phyloP scores from a whole-genome alignment of 306 rosid genomes.

The Vicia villosa region DNA sequence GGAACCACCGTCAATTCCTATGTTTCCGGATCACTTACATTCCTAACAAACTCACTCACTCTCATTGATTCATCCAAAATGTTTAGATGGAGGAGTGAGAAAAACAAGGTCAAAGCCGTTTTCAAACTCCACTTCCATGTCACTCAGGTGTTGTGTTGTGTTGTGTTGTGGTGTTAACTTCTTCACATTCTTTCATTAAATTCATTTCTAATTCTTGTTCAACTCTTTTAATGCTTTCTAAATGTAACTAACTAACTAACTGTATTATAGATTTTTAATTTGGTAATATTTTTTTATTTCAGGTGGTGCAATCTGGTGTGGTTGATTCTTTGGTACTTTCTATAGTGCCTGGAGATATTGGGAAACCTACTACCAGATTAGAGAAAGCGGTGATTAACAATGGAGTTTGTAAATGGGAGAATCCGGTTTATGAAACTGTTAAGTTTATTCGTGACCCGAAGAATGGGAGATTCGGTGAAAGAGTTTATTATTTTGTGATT shows the following conservation, averaged over 20 bases:
- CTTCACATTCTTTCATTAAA: too few species aligned
- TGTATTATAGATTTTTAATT: too few species aligned
- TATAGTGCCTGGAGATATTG: constrained; percentile 73
- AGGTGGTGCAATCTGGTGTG: constrained; percentile 68
- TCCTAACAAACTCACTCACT: constrained; percentile 16
- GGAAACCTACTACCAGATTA: constrained; percentile 68
- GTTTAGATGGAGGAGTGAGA: constrained; percentile 97
- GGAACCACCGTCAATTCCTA: constrained; percentile 28
- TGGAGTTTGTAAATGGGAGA: constrained; percentile 86
- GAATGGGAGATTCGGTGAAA: constrained; percentile 75
- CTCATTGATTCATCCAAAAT: constrained; percentile 38
- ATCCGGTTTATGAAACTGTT: constrained; percentile 71
- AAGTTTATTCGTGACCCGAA: constrained; percentile 64
- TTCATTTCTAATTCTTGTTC: background rate
- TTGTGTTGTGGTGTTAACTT: too few species aligned
- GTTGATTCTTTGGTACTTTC: constrained; percentile 64
- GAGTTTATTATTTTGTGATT: constrained; percentile 62
- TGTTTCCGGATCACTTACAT: constrained; percentile 34
- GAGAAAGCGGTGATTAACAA: constrained; percentile 61
- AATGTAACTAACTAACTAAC: background rate
- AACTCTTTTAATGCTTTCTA: background rate
- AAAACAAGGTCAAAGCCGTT: constrained; percentile 72
- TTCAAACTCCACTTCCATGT: constrained; percentile 84
- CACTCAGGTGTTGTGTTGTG: constrained; percentile 69
- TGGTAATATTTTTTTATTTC: background rate